Conservation (phyloP, 208 protist genomes). For the Wallacemonas sp. region DNA sequence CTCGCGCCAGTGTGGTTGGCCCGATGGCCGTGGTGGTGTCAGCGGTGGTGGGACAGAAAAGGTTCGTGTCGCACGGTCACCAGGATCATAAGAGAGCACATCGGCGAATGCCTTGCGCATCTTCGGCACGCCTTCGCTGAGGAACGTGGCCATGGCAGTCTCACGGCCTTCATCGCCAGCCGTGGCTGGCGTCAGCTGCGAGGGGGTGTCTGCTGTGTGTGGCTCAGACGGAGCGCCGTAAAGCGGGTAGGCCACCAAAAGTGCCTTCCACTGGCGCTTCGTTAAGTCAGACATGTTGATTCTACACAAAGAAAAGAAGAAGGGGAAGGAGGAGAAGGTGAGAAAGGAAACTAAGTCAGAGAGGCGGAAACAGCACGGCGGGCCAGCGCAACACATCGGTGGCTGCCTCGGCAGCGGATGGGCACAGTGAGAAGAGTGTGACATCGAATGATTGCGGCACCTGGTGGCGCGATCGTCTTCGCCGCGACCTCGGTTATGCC, state of each 20-base stretch:
- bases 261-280: slow-evolving; percentile 41
- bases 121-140: slow-evolving; percentile 24
- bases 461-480: neutral
- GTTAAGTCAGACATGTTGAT: slow-evolving; percentile 15
- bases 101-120: slow-evolving; percentile 21
- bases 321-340: neutral
- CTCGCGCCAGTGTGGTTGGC: slow-evolving; percentile 17
- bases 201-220: neutral
- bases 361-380: too few relatives aligned
- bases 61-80: neutral
- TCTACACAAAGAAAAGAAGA: neutral
- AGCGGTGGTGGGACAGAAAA: slow-evolving; percentile 8
- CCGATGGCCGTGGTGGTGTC: neutral
- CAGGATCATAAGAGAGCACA: slow-evolving; percentile 4
- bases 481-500: neutral
- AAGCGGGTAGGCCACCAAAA: slow-evolving; percentile 40
- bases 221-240: slow-evolving; percentile 3
- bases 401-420: too few relatives aligned
- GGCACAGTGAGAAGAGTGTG: neutral
- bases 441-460: too few relatives aligned
- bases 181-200: neutral
- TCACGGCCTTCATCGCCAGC: neutral
- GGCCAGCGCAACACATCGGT: too few relatives aligned
- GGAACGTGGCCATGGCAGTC: slow-evolving; percentile 5
- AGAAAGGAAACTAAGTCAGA: neutral